These are phyloP conservation scores for Phytophthora aleatoria DNA, from an alignment of 352 stramenopile species.

Conservation along the genomic window DNA sequence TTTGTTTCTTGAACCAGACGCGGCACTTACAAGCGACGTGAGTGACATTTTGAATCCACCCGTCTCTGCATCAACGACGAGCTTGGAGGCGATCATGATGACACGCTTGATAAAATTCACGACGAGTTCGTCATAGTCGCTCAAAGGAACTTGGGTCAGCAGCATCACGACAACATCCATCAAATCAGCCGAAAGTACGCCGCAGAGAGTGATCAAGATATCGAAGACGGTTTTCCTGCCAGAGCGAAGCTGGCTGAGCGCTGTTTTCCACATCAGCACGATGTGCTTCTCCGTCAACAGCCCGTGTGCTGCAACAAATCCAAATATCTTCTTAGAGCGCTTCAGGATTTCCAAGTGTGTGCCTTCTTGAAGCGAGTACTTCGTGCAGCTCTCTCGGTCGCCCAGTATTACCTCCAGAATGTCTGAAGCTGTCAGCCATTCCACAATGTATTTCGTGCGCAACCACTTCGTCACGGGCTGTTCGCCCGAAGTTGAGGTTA, in stretches of 20 bases:
- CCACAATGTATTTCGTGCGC: constrained; percentile 69
- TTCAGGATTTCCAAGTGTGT: constrained; percentile 87
- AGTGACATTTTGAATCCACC: constrained; percentile 74
- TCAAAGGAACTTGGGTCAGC: constrained; percentile 70
- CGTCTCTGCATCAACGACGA: constrained; percentile 70
- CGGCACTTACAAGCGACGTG: constrained; percentile 63
- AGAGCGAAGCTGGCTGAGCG: constrained; percentile 67
- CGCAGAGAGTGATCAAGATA: constrained; percentile 70
- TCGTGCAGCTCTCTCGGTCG: constrained; percentile 62
- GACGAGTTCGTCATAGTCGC: constrained; percentile 79
- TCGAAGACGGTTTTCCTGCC: constrained; percentile 76
- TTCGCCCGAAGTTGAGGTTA: constrained; percentile 34
- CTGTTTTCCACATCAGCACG: constrained; percentile 77
- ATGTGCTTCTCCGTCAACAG: constrained; percentile 72
- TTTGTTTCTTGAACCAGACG: constrained; percentile 54
- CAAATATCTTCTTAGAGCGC: constrained; percentile 70
- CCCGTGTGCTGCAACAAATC: constrained; percentile 62
- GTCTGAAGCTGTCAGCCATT: constrained; percentile 80
- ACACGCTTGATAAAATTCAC: constrained; percentile 82
- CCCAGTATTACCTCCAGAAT: constrained; percentile 85
- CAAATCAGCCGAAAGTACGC: constrained; percentile 69
- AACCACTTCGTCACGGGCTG: constrained; percentile 70
- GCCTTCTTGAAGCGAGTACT: constrained; percentile 77
- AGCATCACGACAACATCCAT: constrained; percentile 79
- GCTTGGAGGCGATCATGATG: constrained; percentile 74